Percentiles rank a stretch among this genome's conserved stretches.
Conservation (phyloP, 2,329 filamentous ascomycete species). For the Ophiostoma piceae region DNA sequence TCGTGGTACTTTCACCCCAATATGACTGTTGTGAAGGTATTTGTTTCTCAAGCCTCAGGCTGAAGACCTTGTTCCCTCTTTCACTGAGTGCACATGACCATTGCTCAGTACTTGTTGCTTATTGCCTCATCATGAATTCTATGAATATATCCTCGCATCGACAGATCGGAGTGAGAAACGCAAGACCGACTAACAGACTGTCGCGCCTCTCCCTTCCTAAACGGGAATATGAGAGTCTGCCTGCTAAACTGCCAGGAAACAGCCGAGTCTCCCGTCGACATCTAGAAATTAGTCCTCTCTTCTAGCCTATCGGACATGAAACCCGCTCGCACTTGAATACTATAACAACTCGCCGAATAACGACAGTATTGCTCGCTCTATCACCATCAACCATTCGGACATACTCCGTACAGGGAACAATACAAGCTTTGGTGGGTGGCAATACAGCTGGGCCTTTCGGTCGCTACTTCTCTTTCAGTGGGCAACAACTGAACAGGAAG, state of each 20-base stretch:
- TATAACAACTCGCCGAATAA: too few species aligned
- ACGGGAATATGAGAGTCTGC: background rate
- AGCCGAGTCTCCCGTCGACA: background rate
- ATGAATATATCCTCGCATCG: background rate
- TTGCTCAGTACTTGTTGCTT: background rate
- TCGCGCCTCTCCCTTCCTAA: constrained; percentile 13
- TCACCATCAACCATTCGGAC: background rate
- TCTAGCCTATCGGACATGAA: background rate
- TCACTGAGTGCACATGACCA: background rate
- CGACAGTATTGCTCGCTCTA: background rate
- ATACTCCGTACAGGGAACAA: constrained; percentile 1
- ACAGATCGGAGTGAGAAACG: background rate
- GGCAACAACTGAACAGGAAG: constrained; percentile 4
- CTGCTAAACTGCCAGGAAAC: background rate
- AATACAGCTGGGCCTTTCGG: background rate
- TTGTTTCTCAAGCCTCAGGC: too few species aligned
- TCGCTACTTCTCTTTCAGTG: constrained; percentile 1
- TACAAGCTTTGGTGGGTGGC: constrained; percentile 2
- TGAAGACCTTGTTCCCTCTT: too few species aligned
- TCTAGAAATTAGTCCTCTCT: too few species aligned
- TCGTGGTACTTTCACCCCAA: background rate
- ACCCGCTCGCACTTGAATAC: background rate
- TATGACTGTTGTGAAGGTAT: too few species aligned
- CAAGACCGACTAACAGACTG: background rate
- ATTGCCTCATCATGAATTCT: background rate